phyloP scores from a whole-genome alignment of 2,329 filamentous ascomycete species.

The Hypoxylon sp. region DNA sequence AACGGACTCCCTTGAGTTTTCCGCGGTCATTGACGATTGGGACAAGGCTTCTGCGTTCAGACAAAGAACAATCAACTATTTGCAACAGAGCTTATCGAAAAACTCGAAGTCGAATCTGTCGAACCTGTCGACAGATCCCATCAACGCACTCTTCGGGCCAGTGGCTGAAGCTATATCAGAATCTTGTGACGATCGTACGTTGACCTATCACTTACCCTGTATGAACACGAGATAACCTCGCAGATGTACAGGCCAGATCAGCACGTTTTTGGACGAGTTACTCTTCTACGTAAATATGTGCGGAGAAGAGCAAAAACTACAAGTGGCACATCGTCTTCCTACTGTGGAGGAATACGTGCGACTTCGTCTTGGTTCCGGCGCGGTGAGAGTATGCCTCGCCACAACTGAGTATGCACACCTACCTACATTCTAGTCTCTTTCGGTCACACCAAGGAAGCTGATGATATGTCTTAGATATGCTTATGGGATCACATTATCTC shows the following conservation, averaged over 20 bases:
- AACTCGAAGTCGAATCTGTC: neutral
- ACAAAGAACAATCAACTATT: slow-evolving; percentile 27
- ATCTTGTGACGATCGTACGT: slow-evolving; percentile 29
- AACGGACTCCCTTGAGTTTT: slow-evolving; percentile 34
- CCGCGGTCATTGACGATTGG: slow-evolving; percentile 29
- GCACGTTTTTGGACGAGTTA: slow-evolving; percentile 31
- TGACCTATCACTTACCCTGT: neutral
- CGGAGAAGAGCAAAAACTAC: slow-evolving; percentile 34
- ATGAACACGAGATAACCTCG: neutral
- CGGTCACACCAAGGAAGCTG: neutral
- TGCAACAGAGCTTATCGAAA: slow-evolving; percentile 24
- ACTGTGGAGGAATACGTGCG: slow-evolving; percentile 34
- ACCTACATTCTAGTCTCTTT: neutral
- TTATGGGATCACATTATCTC: slow-evolving; percentile 23
- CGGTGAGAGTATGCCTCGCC: slow-evolving; percentile 24
- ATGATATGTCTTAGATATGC: slow-evolving; percentile 28
- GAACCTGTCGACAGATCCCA: slow-evolving; percentile 11
- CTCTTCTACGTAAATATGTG: slow-evolving; percentile 32
- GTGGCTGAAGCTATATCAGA: slow-evolving; percentile 30
- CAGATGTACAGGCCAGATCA: slow-evolving; percentile 17
- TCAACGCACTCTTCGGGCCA: slow-evolving; percentile 28
- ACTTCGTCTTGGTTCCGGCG: slow-evolving; percentile 31
- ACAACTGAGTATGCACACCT: slow-evolving; percentile 32
- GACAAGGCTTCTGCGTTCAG: slow-evolving; percentile 27
- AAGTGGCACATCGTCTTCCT: slow-evolving; percentile 17